Conservation (phyloP, 148 eudicot genomes). For the Pouteria glomerata region DNA sequence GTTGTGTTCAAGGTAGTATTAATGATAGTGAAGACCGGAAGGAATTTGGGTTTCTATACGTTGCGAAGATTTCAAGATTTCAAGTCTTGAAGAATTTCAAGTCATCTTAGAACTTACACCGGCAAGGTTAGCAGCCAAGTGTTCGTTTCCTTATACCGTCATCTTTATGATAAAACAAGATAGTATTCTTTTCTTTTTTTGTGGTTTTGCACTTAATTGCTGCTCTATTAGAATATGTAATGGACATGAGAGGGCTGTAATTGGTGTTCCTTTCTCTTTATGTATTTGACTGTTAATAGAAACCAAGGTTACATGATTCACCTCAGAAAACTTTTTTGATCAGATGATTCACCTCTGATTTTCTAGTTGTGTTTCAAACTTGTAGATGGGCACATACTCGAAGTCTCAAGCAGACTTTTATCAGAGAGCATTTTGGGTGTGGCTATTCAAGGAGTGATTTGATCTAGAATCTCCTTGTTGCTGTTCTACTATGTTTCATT, state of each 20-base stretch:
- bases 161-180: too few relatives aligned
- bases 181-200: too few relatives aligned
- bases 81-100: constrained; percentile 97
- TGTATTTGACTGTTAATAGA: background rate
- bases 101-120: constrained; percentile 72
- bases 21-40: constrained; percentile 78
- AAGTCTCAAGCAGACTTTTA: too few relatives aligned
- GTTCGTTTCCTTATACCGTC: constrained; percentile 76
- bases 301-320: background rate
- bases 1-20: constrained; percentile 60
- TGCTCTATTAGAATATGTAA: too few relatives aligned
- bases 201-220: too few relatives aligned
- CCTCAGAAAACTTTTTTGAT: too few relatives aligned
- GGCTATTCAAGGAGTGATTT: too few relatives aligned
- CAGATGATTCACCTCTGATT: too few relatives aligned
- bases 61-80: constrained; percentile 69
- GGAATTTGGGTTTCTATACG: constrained; percentile 69
- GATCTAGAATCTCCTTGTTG: too few relatives aligned
- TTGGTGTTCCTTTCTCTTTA: background rate
- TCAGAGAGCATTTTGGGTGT: too few relatives aligned
- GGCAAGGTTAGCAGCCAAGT: constrained; percentile 84
- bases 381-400: background rate
- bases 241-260: constrained; percentile 4
- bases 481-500: too few relatives aligned
- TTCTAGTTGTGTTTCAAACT: too few relatives aligned